Evolutionary conservation across 116 monocot species (phyloP).

Genomic region (Papilionanthe hybrid): DNA sequence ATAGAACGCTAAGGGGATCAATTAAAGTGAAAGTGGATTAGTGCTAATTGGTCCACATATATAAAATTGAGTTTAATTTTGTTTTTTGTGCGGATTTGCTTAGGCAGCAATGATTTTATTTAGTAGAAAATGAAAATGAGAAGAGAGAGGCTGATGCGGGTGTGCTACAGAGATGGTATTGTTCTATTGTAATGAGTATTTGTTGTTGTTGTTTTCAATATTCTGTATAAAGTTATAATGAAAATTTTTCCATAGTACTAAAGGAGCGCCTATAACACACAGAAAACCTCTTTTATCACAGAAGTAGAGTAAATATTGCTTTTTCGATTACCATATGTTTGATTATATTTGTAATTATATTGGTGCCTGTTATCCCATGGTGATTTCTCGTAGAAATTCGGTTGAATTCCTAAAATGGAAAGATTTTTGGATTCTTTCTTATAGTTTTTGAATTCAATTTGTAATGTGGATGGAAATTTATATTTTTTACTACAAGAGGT

Average conservation of each 20-base stretch:
- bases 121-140: not conserved
- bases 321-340: no score
- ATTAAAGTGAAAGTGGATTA: not conserved
- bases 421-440: no score
- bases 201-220: not conserved
- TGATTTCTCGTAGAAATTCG: no score
- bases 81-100: not conserved
- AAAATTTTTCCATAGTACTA: not conserved
- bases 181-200: not conserved
- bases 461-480: no score
- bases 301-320: not conserved
- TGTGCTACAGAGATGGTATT: not conserved
- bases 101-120: not conserved
- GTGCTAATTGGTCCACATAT: no score
- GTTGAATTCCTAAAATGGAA: no score
- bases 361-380: no score
- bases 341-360: no score
- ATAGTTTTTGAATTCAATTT: no score
- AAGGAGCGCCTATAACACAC: not conserved
- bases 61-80: no score
- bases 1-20: not conserved
- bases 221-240: not conserved
- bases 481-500: no score
- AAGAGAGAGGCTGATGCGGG: not conserved
- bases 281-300: not conserved